phyloP scores from a whole-genome alignment of 192 early-diverging fungal species.

The Coemansia sp. region DNA sequence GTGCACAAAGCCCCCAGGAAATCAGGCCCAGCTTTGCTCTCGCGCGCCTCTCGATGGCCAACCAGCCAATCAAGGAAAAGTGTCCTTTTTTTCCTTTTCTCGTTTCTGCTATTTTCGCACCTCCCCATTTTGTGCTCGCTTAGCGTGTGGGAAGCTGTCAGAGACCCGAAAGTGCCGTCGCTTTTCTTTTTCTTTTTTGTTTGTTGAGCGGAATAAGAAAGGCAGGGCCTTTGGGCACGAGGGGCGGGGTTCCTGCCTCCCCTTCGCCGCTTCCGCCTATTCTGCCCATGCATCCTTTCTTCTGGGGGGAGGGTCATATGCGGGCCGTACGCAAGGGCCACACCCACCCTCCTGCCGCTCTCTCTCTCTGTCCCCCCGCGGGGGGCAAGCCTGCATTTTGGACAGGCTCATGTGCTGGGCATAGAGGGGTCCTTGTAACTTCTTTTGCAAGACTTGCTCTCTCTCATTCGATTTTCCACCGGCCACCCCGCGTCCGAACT shows the following conservation, averaged over 20 bases:
- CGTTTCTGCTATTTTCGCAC: background rate
- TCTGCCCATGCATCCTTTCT: background rate
- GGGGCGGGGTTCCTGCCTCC: background rate
- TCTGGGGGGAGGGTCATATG: background rate
- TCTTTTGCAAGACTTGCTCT: background rate
- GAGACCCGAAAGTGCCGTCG: conserved; percentile 4
- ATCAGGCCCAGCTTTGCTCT: conserved; percentile 6
- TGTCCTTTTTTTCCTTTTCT: background rate
- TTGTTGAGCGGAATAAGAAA: background rate
- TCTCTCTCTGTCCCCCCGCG: background rate
- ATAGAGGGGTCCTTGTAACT: conserved; percentile 4
- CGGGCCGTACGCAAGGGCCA: conserved; percentile 8
- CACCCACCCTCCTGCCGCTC: background rate
- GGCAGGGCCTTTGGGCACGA: background rate
- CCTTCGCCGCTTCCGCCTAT: background rate
- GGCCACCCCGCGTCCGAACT: background rate
- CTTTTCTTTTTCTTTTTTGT: background rate
- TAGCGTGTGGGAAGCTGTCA: conserved; percentile 5
- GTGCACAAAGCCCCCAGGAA: background rate
- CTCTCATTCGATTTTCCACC: conserved; percentile 9
- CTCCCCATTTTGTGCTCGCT: conserved; percentile 1
- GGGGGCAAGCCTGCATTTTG: background rate
- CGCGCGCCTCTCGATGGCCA: background rate
- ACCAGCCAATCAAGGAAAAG: background rate
- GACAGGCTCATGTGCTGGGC: background rate